phyloP scores from a whole-genome alignment of 2,329 filamentous ascomycete genomes.

The Cadophora gregata region DNA sequence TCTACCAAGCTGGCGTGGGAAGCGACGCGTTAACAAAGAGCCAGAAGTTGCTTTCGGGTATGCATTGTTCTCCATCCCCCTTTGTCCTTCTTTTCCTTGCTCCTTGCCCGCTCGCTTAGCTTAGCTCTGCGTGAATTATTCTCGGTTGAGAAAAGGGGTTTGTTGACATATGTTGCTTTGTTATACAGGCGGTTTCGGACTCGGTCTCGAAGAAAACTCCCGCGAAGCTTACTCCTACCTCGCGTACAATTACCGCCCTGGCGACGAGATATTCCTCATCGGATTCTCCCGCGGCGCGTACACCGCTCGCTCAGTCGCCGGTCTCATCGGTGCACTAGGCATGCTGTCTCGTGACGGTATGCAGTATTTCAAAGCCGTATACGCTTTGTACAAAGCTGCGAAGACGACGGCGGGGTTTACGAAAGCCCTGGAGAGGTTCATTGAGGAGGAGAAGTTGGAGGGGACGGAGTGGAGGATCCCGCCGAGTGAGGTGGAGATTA shows the following conservation, averaged over 20 bases:
- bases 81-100: neutral
- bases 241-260: conserved; percentile 31
- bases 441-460: conserved; percentile 3
- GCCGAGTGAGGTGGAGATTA: conserved; percentile 15
- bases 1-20: conserved; percentile 24
- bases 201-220: conserved; percentile 26
- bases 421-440: neutral
- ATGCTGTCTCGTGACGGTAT: conserved; percentile 43
- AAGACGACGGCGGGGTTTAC: neutral
- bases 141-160: neutral
- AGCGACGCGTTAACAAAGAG: conserved; percentile 16
- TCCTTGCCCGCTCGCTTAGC: neutral
- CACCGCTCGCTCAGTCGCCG: conserved; percentile 46
- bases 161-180: neutral
- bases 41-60: conserved; percentile 20
- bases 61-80: neutral
- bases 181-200: conserved; percentile 17
- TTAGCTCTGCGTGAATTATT: neutral
- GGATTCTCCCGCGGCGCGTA: conserved; percentile 50
- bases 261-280: conserved; percentile 31
- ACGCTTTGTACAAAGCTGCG: neutral
- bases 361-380: conserved; percentile 10
- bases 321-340: conserved; percentile 44
- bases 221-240: conserved; percentile 49
- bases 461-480: neutral